Evolutionary conservation across 2,329 filamentous ascomycete species (phyloP), one percentile per base, ranked within the genome.

Genomic region (Herpomyces periplanetae): DNA sequence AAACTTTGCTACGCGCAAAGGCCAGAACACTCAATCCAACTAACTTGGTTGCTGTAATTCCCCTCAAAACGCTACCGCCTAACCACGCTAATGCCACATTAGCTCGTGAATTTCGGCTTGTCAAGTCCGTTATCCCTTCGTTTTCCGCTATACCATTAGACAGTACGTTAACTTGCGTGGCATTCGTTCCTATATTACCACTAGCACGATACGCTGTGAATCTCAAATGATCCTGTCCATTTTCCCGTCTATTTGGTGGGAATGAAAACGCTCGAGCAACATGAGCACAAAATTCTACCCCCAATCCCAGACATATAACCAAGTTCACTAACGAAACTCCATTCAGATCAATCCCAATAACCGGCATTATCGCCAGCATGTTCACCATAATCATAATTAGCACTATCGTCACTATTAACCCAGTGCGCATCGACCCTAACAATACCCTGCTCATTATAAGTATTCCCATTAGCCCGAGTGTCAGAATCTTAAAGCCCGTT

Each of bases 1-100:
- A 96, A 33, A 96, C 96, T 52, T 91, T 96, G 37, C 68, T 85
- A 19, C 66, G 48, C 4, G 80, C 96, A 32, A 88, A 96, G 0
- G 80, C 80, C 9, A 96, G 45, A 13, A 96, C 80, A 17, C 51
- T 61, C 1, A 96, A 75, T 3, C 80, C 80, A 2, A 96, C 45
- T 1, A 96, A 49, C 40, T 96, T 96, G 2, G 80, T 96, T 20
- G 96, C 48, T 0, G 75, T 91, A 35, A 96, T 96, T 2, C 80
- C 80, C 13, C 65, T 84, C 32, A 96, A 84, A 6, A 96, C 84
- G 17, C 65, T 80, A 4, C 65, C 68, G 2, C 80, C 80, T 1
- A 96, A 75, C 28, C 88, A 88, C 27, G 85, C 71, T 22, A 96
- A 49, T 1, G 75, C 69, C 0, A 73, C 66, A 71, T 73, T 91